Percentiles rank a stretch among this genome's conserved stretches.
Conservation (phyloP, 208 protist genomes). For the Naegleria lovaniensis region DNA sequence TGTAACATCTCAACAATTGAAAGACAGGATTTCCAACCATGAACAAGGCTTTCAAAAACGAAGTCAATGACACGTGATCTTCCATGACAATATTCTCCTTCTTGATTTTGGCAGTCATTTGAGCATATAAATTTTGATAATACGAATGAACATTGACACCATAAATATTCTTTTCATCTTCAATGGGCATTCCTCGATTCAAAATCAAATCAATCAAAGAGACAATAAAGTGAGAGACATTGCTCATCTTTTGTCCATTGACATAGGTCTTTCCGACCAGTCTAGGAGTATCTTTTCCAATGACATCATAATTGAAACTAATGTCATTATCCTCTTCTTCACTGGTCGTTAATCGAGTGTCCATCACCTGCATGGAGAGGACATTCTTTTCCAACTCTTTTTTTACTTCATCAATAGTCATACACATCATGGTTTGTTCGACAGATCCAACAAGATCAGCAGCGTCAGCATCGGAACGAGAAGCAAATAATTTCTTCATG, state of each 20-base stretch:
- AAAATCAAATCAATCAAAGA: neutral
- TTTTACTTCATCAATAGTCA: neutral
- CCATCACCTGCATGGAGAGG: neutral
- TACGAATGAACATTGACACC: neutral
- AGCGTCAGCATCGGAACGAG: neutral
- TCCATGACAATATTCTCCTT: neutral
- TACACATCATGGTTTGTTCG: neutral
- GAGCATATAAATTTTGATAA: conserved; percentile 3
- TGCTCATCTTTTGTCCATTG: neutral
- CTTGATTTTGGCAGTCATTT: neutral
- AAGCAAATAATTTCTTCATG: neutral
- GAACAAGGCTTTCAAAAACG: neutral
- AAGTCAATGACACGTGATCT: neutral
- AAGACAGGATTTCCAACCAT: neutral
- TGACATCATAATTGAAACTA: conserved; percentile 9
- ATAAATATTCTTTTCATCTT: neutral
- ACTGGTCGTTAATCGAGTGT: neutral
- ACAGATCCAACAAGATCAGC: neutral
- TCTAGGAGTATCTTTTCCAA: neutral
- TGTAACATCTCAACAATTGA: neutral
- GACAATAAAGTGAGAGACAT: neutral
- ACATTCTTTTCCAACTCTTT: neutral
- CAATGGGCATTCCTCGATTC: neutral
- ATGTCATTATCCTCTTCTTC: neutral
- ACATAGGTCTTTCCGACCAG: neutral